Base-by-base conservation (phyloP, 2,329 filamentous ascomycete genomes). In the Nemania diffusa region DNA sequence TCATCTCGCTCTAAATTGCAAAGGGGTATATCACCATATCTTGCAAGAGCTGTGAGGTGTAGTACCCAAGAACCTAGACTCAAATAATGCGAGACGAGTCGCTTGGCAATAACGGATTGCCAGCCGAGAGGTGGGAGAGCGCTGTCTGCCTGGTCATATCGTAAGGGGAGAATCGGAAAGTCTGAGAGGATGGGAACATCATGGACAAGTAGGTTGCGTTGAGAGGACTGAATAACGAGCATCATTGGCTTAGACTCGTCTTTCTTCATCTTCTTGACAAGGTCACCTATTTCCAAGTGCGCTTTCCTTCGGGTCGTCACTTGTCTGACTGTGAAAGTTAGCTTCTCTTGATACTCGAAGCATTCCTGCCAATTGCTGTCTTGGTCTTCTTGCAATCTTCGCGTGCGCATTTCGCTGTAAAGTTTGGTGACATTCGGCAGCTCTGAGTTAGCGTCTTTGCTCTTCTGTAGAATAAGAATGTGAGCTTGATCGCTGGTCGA, bases 1-100 rank as follows among this genome's bases (percentile, higher is more conserved):
- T 99, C 96, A 72, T 98, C 96, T 50, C 91, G 90, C 78, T 98
- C 96, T 34, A 99, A 83, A 74, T 99, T 99, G 80, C 96, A 98
- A 7, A 99, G 84, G 1, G 96, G 96, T 4, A 99, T 89, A 77
- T 98, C 93, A 27, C 96, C 96, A 77, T 98, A 98, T 69, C 93
- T 87, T 55, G 96, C 92, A 62, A 99, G 87, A 53, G 94, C 90
- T 27, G 93, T 91, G 20, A 99, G 84, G 80, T 99, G 94, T 46
- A 93, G 82, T 51, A 99, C 88, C 95, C 96, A 99, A 0, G 92
- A 90, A 1, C 94, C 93, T n/a, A 99, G 87, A 64, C 93, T 93
- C 15, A 99, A 87, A 77, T 97, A 99, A 75, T 97, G 93, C 29
- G 90, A 90, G 8, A 98, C 91, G 9, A 98, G 83, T 27, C 95